Evolutionary conservation across 192 early-diverging fungal species (phyloP).

Genomic region (Lunasporangiospora selenospora): DNA sequence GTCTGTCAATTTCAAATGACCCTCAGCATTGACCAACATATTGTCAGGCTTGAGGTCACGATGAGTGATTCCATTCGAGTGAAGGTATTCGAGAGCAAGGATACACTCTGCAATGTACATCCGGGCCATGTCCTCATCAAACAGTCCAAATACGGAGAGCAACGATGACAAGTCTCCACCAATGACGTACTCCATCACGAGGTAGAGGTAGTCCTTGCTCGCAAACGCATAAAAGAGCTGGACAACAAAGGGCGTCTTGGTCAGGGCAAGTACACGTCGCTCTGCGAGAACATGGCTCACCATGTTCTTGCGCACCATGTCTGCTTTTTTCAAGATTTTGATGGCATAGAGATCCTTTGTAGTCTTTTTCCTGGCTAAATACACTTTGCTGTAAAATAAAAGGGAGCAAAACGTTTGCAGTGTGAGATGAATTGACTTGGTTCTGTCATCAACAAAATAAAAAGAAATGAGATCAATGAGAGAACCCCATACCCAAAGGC

Average conservation of each 20-base stretch:
- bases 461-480: slow-evolving; percentile 7
- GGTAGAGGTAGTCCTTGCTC: slow-evolving; percentile 84
- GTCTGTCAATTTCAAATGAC: slow-evolving; percentile 94
- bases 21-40: slow-evolving; percentile 85
- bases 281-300: slow-evolving; percentile 91
- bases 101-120: slow-evolving; percentile 94
- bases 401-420: too few relatives aligned
- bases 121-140: slow-evolving; percentile 80
- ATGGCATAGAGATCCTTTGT: slow-evolving; percentile 92
- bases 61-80: slow-evolving; percentile 90
- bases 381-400: slow-evolving; percentile 76
- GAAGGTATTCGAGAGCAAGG: slow-evolving; percentile 90
- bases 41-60: slow-evolving; percentile 85
- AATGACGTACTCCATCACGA: slow-evolving; percentile 93
- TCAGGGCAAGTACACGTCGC: slow-evolving; percentile 80
- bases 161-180: slow-evolving; percentile 87
- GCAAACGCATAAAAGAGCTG: slow-evolving; percentile 94
- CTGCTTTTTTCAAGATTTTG: slow-evolving; percentile 91
- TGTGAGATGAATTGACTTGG: too few relatives aligned
- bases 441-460: too few relatives aligned
- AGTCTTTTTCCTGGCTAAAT: slow-evolving; percentile 83
- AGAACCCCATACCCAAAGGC: slow-evolving; percentile 75
- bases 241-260: slow-evolving; percentile 86
- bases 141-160: slow-evolving; percentile 74
- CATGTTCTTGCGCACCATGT: slow-evolving; percentile 97